Evolutionary conservation across 495 filamentous ascomycete species (phyloP), one percentile per base, ranked within the genome.

Genomic region (Choiromyces venosus): DNA sequence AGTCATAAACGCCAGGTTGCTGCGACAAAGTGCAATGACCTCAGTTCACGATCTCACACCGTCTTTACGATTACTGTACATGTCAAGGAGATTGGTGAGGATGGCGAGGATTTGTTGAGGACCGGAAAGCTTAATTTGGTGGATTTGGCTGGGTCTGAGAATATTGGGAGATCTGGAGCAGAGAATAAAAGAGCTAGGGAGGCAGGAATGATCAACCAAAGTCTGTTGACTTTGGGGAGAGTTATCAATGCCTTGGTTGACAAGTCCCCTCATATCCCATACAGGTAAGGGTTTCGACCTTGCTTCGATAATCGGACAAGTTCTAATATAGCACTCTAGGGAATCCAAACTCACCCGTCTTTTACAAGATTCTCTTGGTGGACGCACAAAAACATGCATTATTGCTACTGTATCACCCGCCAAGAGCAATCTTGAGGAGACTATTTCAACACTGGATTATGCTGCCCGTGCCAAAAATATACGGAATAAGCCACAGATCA

Each of bases 241-340:
- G 95, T 99, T 44, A 99, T 99, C 84, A 99, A 99, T 80, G 96
- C 96, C 0, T 84, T 99, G 25, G 96, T 98, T 39, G 95, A 99
- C 79, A 91, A 89, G 77, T 89, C 91, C 80, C 85, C 89, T 0
- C 95, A 98, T 82, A 97, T 99, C 72, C 95, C 95, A 0, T 99
- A 99, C 83, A 83, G 84, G 84, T 84, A 74, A 71, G 73, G 65
- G 44, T n/a, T 61, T 67, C 71, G 37, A 12, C 56, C 5, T 38
- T 40, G 72, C n/a, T 16, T 37, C 52, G 36, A 33, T 29, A 33
- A 12, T 33, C 10, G 52, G 52, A 61, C 7, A 52, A 66, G n/a
- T 40, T 40, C 79, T 76, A 73, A 78, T 38, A 2, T 25, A 25
- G 35, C 29, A 73, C 75, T 29, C 25, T 33, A 85, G 95, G 73